A percentile compares a stretch with the other conserved stretches of the same genome.
phyloP scores from a whole-genome alignment of 2,329 filamentous ascomycete genomes.

The Lachnellula occidentalis region DNA sequence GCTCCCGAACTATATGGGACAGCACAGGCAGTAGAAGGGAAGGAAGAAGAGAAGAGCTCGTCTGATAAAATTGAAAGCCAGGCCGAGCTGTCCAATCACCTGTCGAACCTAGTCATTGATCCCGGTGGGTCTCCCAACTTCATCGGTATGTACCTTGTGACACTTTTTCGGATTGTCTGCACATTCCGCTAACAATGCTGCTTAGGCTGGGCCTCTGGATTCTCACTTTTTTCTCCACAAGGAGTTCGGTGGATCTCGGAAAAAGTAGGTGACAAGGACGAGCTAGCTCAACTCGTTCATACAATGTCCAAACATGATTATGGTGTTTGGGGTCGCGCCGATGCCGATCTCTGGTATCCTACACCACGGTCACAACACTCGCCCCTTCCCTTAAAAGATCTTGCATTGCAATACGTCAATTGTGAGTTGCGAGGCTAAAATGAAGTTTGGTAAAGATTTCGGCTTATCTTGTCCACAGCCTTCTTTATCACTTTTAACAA shows the following conservation, averaged over 20 bases:
- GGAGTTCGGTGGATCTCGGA: conserved; percentile 22
- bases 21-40: conserved; percentile 6
- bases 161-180: neutral
- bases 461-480: conserved; percentile 12
- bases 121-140: conserved; percentile 15
- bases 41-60: conserved; percentile 9
- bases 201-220: conserved; percentile 22
- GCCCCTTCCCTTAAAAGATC: conserved; percentile 17
- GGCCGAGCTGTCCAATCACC: conserved; percentile 15
- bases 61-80: conserved; percentile 17
- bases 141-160: conserved; percentile 9
- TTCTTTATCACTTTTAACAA: conserved; percentile 19
- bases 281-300: conserved; percentile 11
- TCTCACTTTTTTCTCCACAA: conserved; percentile 24
- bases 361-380: conserved; percentile 13
- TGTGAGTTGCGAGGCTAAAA: conserved; percentile 9
- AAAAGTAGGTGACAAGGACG: conserved; percentile 11
- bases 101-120: conserved; percentile 20
- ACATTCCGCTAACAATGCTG: conserved; percentile 2
- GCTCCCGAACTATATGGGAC: conserved; percentile 11
- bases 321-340: conserved; percentile 8
- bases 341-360: conserved; percentile 18
- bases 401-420: conserved; percentile 18
- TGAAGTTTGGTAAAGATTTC: neutral
- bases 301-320: conserved; percentile 11